Evolutionary conservation across 306 rosid genomes (phyloP).

Genomic region (Begonia fuchsioides): DNA sequence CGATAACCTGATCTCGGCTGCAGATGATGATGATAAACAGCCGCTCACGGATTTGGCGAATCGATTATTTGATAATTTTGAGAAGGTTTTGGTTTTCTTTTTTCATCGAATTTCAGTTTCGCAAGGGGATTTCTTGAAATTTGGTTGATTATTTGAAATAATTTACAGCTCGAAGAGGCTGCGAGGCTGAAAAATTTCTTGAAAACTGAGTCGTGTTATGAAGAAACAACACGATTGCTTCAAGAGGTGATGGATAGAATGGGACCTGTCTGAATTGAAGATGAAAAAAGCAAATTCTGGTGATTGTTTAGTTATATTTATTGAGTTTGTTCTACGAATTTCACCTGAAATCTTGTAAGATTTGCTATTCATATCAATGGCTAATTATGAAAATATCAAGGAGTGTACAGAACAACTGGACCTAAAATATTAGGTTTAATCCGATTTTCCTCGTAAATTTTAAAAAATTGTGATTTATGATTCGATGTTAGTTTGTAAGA

Average conservation of each 20-base stretch:
- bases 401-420: no score
- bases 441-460: no score
- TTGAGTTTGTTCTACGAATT: no score
- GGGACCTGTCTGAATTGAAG: slow-evolving; percentile 9
- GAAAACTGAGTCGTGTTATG: slow-evolving; percentile 29
- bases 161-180: slow-evolving; percentile 68
- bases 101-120: no score
- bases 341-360: no score
- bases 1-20: slow-evolving; percentile 71
- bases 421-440: no score
- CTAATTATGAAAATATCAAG: no score
- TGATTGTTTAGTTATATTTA: no score
- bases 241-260: slow-evolving; percentile 75
- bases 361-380: no score
- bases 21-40: slow-evolving; percentile 39
- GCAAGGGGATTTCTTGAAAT: neutral
- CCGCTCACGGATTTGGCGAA: slow-evolving; percentile 59
- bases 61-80: slow-evolving; percentile 67
- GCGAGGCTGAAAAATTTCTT: slow-evolving; percentile 37
- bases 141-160: neutral
- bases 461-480: no score
- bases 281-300: no score
- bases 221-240: slow-evolving; percentile 53
- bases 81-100: slow-evolving; percentile 30
- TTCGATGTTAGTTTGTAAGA: no score